These are phyloP conservation scores for Diaporthe australafricana DNA, from an alignment of 2,329 filamentous ascomycete species.

Conservation along the genomic window DNA sequence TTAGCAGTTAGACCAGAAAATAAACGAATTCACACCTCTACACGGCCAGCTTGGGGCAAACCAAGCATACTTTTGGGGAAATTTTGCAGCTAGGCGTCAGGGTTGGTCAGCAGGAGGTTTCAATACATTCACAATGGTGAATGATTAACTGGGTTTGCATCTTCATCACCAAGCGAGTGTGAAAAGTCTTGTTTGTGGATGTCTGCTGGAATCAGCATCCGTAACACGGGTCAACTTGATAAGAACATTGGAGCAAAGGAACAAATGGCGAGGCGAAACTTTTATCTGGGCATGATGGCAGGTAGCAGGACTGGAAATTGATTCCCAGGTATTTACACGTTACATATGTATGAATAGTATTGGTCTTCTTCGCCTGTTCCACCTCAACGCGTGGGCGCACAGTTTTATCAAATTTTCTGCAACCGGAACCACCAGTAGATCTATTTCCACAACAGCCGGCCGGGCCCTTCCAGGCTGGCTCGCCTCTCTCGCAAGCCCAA, in stretches of 20 bases:
- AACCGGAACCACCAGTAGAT: background rate
- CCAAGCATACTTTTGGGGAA: background rate
- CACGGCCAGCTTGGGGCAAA: background rate
- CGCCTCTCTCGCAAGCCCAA: slow-evolving; percentile 13
- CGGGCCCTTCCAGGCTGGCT: background rate
- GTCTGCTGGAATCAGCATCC: background rate
- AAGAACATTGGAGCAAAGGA: no score
- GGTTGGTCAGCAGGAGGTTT: background rate
- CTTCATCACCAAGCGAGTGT: background rate
- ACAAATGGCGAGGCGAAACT: background rate
- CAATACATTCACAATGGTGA: background rate
- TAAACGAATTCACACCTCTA: no score
- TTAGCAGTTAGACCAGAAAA: no score
- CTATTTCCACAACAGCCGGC: background rate
- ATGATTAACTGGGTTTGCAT: background rate
- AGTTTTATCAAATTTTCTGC: background rate
- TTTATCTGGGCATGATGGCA: background rate
- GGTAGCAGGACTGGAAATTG: background rate
- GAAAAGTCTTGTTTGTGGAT: background rate
- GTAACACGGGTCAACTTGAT: no score
- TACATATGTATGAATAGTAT: background rate
- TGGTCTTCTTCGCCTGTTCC: background rate
- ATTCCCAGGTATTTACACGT: background rate
- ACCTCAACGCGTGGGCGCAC: background rate
- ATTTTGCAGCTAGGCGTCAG: background rate